Base-by-base conservation (phyloP, 2,329 filamentous ascomycete genomes). In the Corinectria fuckeliana region DNA sequence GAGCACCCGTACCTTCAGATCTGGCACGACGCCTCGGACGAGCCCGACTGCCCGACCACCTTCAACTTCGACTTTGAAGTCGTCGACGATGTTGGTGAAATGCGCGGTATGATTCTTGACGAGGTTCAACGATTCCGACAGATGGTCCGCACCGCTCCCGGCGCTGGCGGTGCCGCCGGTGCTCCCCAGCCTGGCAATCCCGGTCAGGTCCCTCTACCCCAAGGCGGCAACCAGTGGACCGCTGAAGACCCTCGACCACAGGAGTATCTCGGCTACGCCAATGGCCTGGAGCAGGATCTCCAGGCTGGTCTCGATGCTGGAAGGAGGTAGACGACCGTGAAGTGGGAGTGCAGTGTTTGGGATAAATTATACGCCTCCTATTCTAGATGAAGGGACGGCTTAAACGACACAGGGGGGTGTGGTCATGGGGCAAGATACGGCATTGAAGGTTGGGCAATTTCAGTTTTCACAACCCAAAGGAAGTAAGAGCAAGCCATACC, bases 41-140 rank as follows among this genome's bases (percentile, higher is more conserved):
- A 99, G 81, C 95, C 95, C 18, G 87, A 89, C 65, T 98, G 94
- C 81, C 93, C 93, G 0, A 91, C 90, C 14, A 93, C 92, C 16
- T 99, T 99, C 79, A 93, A 99, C 82, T 99, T 99, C 81, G 91
- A 94, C 75, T 99, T 99, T 73, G 95, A 99, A 77, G 89, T 97
- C n/a, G 88, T 97, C 36, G 94, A 99, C 52, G 95, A 98, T 42
- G 93, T 99, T 18, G 85, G 83, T 20, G 91, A 97, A 69, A 98
- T 99, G 93, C 91, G 95, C 75, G 89, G 89, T 78, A 96, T 97
- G 92, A 99, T 99, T 66, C 82, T 97, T 60, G 90, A 94, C n/a
- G 95, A 99, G 78, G 95, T 99, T 48, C 84, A 88, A 73, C 85
- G 88, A 66, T 99, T 99, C 87, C 88, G 95, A 63, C 83, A 86